phyloP scores from a whole-genome alignment of 352 stramenopile genomes.

The Phytophthora rubi region DNA sequence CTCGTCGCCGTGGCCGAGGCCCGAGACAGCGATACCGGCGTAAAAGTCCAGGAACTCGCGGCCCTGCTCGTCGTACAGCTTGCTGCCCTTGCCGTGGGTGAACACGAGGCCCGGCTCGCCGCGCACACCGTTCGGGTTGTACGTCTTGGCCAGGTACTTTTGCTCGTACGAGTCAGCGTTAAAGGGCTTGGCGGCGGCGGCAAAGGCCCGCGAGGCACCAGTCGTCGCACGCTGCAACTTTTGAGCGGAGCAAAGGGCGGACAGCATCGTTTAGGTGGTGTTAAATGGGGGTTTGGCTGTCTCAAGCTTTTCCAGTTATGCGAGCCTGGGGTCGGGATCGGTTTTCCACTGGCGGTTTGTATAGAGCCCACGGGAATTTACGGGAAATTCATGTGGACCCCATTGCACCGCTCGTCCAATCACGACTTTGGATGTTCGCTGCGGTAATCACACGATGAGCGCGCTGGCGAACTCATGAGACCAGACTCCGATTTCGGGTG shows the following conservation, averaged over 20 bases:
- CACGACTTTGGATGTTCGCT: slow-evolving; percentile 27
- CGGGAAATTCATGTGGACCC: slow-evolving; percentile 27
- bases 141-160: slow-evolving; percentile 86
- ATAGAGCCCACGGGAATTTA: background rate
- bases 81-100: slow-evolving; percentile 91
- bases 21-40: slow-evolving; percentile 91
- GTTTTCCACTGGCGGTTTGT: background rate
- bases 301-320: slow-evolving; percentile 32
- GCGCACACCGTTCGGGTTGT: slow-evolving; percentile 79
- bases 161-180: slow-evolving; percentile 71
- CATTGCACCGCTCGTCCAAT: slow-evolving; percentile 28
- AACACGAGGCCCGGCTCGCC: slow-evolving; percentile 74
- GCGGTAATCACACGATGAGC: slow-evolving; percentile 32
- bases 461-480: background rate
- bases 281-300: slow-evolving; percentile 9
- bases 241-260: slow-evolving; percentile 25
- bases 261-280: slow-evolving; percentile 22
- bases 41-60: slow-evolving; percentile 94
- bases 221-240: slow-evolving; percentile 20
- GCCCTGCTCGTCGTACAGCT: slow-evolving; percentile 90
- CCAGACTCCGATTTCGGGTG: too few relatives aligned
- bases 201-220: slow-evolving; percentile 32
- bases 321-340: background rate
- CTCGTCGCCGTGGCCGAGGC: slow-evolving; percentile 91
- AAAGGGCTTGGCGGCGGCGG: slow-evolving; percentile 44